These are phyloP conservation scores for Coniosporium tulheliwenetii DNA, from an alignment of 2,329 filamentous ascomycete genomes.

Conservation along the genomic window DNA sequence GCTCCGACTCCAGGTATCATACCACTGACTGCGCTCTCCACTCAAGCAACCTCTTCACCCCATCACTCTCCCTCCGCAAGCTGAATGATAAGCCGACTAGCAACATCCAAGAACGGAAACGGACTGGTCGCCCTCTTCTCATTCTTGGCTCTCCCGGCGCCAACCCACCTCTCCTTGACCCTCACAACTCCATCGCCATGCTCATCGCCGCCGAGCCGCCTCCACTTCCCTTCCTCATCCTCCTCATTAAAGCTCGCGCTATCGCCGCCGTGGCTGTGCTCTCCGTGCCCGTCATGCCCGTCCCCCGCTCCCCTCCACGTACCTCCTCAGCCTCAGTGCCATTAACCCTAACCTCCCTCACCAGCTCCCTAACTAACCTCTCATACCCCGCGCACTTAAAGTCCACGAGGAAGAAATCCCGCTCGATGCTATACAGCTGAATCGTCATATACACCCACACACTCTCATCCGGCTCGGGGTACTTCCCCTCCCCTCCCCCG, in stretches of 20 bases:
- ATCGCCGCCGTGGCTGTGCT: slow-evolving; percentile 6
- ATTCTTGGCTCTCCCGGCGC: slow-evolving; percentile 40
- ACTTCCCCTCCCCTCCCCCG: slow-evolving; percentile 2
- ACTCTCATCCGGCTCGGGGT: slow-evolving; percentile 41
- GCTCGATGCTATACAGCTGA: slow-evolving; percentile 88
- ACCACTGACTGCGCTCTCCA: no score
- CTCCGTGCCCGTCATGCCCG: slow-evolving; percentile 1
- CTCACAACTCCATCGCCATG: no score
- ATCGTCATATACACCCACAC: slow-evolving; percentile 94
- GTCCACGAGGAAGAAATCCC: slow-evolving; percentile 85
- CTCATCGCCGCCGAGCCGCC: no score
- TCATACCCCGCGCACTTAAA: slow-evolving; percentile 99
- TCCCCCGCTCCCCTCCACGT: slow-evolving; percentile 8
- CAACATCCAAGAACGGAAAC: slow-evolving; percentile 91
- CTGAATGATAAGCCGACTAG: slow-evolving; percentile 82
- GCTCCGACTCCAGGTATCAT: no score
- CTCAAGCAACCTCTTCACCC: no score
- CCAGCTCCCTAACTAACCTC: slow-evolving; percentile 46
- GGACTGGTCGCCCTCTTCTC: slow-evolving; percentile 93
- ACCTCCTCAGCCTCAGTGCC: slow-evolving; percentile 6
- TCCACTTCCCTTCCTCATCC: slow-evolving; percentile 11
- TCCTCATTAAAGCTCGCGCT: slow-evolving; percentile 7
- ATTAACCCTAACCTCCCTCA: slow-evolving; percentile 16
- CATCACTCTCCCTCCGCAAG: slow-evolving; percentile 59
- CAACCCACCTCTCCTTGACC: slow-evolving; percentile 24